Evolutionary conservation across 192 early-diverging fungal genomes (phyloP).

Genomic region (Gryganskiella cystojenkinii): DNA sequence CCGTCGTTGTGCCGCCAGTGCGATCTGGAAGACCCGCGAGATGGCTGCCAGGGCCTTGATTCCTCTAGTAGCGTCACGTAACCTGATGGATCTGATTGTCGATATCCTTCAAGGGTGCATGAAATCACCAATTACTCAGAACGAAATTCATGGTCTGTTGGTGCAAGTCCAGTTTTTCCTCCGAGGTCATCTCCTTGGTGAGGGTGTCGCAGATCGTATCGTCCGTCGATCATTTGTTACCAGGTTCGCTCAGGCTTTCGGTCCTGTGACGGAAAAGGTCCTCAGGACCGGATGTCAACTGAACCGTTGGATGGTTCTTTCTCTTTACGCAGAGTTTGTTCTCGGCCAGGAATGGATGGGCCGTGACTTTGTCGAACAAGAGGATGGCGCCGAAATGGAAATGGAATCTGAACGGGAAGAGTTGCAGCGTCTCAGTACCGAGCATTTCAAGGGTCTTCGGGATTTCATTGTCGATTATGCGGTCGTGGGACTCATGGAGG

Average conservation of each 20-base stretch:
- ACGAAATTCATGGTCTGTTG: slow-evolving; percentile 80
- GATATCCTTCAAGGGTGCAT: slow-evolving; percentile 59
- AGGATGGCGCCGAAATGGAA: slow-evolving; percentile 19
- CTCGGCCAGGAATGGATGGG: slow-evolving; percentile 43
- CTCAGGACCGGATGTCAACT: slow-evolving; percentile 60
- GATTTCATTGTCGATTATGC: slow-evolving; percentile 38
- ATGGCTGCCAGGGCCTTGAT: slow-evolving; percentile 87
- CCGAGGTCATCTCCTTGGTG: slow-evolving; percentile 67
- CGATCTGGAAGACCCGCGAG: slow-evolving; percentile 79
- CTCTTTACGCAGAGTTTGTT: slow-evolving; percentile 61
- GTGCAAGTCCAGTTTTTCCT: slow-evolving; percentile 79
- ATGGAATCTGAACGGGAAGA: slow-evolving; percentile 46
- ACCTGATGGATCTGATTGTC: slow-evolving; percentile 62
- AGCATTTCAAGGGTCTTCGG: slow-evolving; percentile 50
- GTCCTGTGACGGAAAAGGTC: slow-evolving; percentile 40
- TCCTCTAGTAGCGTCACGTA: slow-evolving; percentile 75
- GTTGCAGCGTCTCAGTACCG: slow-evolving; percentile 32
- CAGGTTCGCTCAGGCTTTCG: slow-evolving; percentile 42
- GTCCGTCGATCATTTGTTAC: slow-evolving; percentile 57
- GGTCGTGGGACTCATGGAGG: slow-evolving; percentile 34
- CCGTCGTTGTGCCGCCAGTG: slow-evolving; percentile 62
- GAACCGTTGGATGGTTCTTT: slow-evolving; percentile 60
- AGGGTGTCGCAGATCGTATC: slow-evolving; percentile 56
- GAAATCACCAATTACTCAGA: slow-evolving; percentile 58
- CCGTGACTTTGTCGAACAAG: slow-evolving; percentile 1